phyloP scores from a whole-genome alignment of 208 protist species.

The Tetramitus jugosus region DNA sequence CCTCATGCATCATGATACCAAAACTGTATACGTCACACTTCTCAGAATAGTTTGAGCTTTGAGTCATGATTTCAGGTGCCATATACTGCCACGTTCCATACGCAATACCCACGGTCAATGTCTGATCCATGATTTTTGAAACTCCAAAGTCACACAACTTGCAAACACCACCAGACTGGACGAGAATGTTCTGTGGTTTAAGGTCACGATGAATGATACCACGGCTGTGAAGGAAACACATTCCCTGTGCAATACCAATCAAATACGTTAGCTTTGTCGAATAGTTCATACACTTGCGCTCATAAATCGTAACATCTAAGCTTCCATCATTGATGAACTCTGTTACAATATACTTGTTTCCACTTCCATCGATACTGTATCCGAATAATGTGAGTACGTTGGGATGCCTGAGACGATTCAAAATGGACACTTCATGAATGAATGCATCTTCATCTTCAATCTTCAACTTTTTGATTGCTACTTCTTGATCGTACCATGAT shows the following conservation, averaged over 20 bases:
- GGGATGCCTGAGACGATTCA: no score
- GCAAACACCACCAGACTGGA: not conserved
- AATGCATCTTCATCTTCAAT: not conserved
- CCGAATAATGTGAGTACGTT: no score
- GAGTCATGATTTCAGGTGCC: not conserved
- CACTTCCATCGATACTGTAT: no score
- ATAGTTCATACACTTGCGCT: not conserved
- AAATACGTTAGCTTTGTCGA: not conserved
- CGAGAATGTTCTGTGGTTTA: slow-evolving; percentile 6
- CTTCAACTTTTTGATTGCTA: slow-evolving; percentile 13
- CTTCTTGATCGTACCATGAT: not conserved
- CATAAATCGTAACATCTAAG: not conserved
- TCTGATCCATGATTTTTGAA: not conserved
- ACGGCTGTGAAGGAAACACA: not conserved
- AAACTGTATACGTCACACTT: slow-evolving; percentile 8
- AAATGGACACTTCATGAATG: not conserved
- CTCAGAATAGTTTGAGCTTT: not conserved
- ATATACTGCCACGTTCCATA: not conserved
- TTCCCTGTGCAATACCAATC: not conserved
- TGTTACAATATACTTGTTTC: no score
- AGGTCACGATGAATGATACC: not conserved
- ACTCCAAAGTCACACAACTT: slow-evolving; percentile 3
- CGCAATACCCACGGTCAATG: not conserved
- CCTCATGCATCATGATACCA: slow-evolving; percentile 4
- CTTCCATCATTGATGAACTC: not conserved